Base-by-base conservation (phyloP, 1,284 basidiomycete genomes). In the Fomitopsis palustris region DNA sequence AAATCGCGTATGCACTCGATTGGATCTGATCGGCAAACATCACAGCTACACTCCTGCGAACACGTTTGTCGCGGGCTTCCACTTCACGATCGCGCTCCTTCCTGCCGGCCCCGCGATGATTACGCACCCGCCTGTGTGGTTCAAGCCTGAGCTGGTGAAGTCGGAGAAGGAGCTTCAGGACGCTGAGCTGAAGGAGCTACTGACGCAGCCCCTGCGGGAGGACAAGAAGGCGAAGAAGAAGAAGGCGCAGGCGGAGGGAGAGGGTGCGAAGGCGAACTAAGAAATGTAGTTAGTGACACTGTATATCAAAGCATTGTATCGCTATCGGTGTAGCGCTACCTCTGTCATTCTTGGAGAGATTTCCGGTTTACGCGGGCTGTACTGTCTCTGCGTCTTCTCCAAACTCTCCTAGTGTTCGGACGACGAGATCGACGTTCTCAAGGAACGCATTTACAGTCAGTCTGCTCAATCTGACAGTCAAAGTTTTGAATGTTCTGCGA, bases 221-320 rank as follows among this genome's bases (percentile, higher is more conserved):
- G 87, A 80, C 74, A 97, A 94, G 86, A 96, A 96, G 85, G 92
- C 84, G 77, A 90, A 91, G 81, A 93, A 91, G 80, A 93, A 92
- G 80, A 83, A 86, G 72, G 77, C 81, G 57, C 82, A 84, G 73
- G 76, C 79, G 14, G 84, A 84, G 60, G 81, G 70, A 51, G 67
- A 65, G 59, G 62, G 61, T 21, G 69, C 70, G 58, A 74, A 70
- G 62, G 74, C 72, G 63, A 74, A 70, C 65, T 64, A 67, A 53
- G 23, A 55, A 29, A 23, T 51, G 51, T 29, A 39, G 51, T 49
- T 31, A 58, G 33, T 29, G 37, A 31, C 42, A 43, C 14, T 49
- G 31, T 55, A 51, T 19, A 57, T 62, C 53, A 56, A 57, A 59
- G 52, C 55, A 59, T 58, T 67, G 65, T 64, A 62, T 59, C 56